phyloP scores from a whole-genome alignment of 73 alveolate species.

The Paramecium octaurelia region DNA sequence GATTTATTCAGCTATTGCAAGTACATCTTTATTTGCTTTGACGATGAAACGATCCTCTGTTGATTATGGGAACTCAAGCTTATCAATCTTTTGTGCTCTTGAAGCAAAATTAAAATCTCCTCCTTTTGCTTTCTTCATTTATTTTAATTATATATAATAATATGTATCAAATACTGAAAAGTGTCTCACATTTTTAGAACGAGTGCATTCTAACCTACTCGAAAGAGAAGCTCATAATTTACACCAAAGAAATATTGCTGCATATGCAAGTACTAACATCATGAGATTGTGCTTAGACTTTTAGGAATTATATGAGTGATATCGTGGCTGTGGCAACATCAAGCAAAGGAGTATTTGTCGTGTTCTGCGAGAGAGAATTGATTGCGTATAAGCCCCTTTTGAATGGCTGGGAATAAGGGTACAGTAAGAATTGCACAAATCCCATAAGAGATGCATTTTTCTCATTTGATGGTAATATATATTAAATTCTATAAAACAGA shows the following conservation, averaged over 20 bases:
- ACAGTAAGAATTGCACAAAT: neutral
- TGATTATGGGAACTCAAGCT: constrained; percentile 3
- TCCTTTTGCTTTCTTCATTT: neutral
- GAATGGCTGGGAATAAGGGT: neutral
- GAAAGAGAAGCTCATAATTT: constrained; percentile 30
- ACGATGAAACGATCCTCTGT: constrained; percentile 16
- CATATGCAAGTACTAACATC: neutral
- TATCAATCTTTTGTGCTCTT: constrained; percentile 18
- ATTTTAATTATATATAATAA: neutral
- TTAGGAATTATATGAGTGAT: neutral
- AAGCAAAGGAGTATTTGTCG: constrained; percentile 31
- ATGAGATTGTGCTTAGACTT: neutral
- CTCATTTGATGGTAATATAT: neutral
- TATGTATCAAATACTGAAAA: constrained; percentile 6
- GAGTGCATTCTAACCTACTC: neutral
- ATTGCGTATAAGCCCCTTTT: neutral
- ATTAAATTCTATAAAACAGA: neutral
- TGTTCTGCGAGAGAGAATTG: constrained; percentile 12
- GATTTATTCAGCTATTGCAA: neutral
- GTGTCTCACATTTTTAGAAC: neutral
- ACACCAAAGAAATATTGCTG: neutral
- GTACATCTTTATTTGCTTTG: constrained; percentile 21
- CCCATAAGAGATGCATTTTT: constrained; percentile 25
- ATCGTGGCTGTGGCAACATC: constrained; percentile 27
- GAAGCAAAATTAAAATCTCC: constrained; percentile 31